Percentiles rank a stretch among this genome's conserved stretches.
Evolutionary conservation across 208 protist genomes (phyloP).

Genomic region (Acanthamoeba pearcei): DNA sequence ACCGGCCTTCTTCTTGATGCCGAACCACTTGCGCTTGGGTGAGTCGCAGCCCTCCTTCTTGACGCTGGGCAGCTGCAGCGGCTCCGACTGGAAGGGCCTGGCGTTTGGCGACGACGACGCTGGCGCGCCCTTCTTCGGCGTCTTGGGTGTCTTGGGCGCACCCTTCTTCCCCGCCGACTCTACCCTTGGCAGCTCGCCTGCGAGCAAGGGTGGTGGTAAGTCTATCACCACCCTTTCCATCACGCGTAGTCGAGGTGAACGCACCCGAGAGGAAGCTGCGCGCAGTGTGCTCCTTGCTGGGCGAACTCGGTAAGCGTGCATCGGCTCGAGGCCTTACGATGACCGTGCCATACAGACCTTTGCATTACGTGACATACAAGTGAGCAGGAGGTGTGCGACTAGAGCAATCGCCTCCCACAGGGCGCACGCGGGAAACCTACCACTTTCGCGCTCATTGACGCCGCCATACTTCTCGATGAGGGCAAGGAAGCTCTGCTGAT

Average conservation of each 20-base stretch:
- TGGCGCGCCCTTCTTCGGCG: neutral
- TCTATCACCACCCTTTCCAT: neutral
- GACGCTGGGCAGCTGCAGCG: neutral
- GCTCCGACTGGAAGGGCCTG: neutral
- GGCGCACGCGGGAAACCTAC: neutral
- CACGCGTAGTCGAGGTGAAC: neutral
- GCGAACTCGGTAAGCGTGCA: neutral
- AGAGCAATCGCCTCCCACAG: neutral
- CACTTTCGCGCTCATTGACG: neutral
- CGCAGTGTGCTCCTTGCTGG: neutral
- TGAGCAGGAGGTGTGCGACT: neutral
- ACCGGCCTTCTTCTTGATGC: conserved; percentile 1
- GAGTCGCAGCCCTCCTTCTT: neutral
- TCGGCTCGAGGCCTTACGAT: neutral
- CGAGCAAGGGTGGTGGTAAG: neutral
- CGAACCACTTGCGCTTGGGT: conserved; percentile 46
- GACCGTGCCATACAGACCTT: neutral
- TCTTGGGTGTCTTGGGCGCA: neutral
- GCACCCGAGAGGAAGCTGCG: neutral
- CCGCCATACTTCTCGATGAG: conserved; percentile 48
- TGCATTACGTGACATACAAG: neutral
- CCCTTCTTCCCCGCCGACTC: neutral
- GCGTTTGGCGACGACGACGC: neutral
- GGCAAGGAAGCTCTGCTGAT: conserved; percentile 23
- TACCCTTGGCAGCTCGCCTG: neutral